phyloP scores from a whole-genome alignment of 2,329 filamentous ascomycete species.

The Botrytis fabae region DNA sequence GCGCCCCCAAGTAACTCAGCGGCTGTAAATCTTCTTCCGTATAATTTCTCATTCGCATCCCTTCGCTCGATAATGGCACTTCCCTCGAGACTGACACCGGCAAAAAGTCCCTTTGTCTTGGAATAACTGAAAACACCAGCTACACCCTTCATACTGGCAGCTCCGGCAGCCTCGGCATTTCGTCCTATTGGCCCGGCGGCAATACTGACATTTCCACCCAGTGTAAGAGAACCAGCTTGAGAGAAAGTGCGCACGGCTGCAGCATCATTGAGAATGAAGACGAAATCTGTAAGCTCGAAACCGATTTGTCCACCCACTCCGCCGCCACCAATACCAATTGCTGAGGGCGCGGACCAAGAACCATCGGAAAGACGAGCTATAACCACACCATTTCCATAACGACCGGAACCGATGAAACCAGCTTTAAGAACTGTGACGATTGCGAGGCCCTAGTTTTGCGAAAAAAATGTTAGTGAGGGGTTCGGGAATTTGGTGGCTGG shows the following conservation, averaged over 20 bases:
- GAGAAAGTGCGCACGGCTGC: constrained; percentile 90
- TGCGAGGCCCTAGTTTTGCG: constrained; percentile 64
- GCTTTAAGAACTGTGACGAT: constrained; percentile 86
- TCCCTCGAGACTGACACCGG: constrained; percentile 91
- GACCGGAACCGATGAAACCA: constrained; percentile 79
- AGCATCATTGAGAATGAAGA: constrained; percentile 95
- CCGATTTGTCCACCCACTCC: constrained; percentile 86
- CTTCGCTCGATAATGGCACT: constrained; percentile 90
- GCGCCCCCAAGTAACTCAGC: constrained; percentile 77
- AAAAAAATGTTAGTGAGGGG: constrained; percentile 20
- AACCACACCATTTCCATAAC: constrained; percentile 80
- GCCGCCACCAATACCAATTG: constrained; percentile 77
- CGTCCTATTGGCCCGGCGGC: constrained; percentile 91
- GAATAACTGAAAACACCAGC: constrained; percentile 95
- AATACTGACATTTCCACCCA: constrained; percentile 95
- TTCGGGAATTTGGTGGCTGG: background rate
- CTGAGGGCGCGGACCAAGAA: constrained; percentile 77
- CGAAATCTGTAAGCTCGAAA: constrained; percentile 88
- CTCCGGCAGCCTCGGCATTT: constrained; percentile 94
- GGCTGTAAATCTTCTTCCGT: constrained; percentile 79
- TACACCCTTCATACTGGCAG: constrained; percentile 84
- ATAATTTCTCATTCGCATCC: constrained; percentile 96
- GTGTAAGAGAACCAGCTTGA: constrained; percentile 84
- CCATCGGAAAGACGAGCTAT: constrained; percentile 77
- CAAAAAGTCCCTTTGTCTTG: constrained; percentile 96